A percentile compares a stretch with the other conserved stretches of the same genome.
Conservation (phyloP, 2,329 filamentous ascomycete species). For the Exophiala calicioides region DNA sequence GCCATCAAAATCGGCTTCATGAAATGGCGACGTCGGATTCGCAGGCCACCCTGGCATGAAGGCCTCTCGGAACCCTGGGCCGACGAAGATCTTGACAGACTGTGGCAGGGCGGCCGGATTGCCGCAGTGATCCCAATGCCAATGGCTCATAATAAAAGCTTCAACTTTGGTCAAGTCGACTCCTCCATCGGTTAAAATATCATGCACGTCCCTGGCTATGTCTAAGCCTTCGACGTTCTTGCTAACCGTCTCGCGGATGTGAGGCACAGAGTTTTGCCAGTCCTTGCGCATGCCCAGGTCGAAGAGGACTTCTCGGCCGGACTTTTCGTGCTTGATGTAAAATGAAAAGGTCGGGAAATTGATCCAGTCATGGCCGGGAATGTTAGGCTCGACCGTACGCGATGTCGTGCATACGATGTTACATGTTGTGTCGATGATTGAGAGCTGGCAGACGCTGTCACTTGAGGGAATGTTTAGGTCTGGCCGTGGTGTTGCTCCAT, state of each 20-base stretch:
- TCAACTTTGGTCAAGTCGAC: conserved; percentile 10
- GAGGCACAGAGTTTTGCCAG: conserved; percentile 3
- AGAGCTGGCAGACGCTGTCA: too few relatives aligned
- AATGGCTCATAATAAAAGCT: conserved; percentile 31
- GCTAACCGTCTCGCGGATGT: background rate
- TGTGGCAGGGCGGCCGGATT: conserved; percentile 50
- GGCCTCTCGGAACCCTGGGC: too few relatives aligned
- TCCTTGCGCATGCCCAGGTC: conserved; percentile 37
- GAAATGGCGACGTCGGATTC: too few relatives aligned
- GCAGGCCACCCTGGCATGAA: too few relatives aligned
- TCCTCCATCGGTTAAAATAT: conserved; percentile 20
- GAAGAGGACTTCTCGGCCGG: conserved; percentile 35
- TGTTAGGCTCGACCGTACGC: conserved; percentile 6
- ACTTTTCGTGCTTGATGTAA: conserved; percentile 47
- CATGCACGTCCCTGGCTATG: conserved; percentile 18
- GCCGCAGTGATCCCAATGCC: conserved; percentile 50
- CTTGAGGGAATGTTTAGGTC: too few relatives aligned
- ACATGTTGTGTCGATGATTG: too few relatives aligned
- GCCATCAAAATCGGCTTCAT: conserved; percentile 38
- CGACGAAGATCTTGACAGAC: conserved; percentile 52
- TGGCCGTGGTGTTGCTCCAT: too few relatives aligned
- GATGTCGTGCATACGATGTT: too few relatives aligned
- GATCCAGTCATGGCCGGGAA: conserved; percentile 4
- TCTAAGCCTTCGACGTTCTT: background rate
- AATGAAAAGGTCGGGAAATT: conserved; percentile 35